phyloP scores from a whole-genome alignment of 73 alveolate genomes.

The Paramecium octaurelia region DNA sequence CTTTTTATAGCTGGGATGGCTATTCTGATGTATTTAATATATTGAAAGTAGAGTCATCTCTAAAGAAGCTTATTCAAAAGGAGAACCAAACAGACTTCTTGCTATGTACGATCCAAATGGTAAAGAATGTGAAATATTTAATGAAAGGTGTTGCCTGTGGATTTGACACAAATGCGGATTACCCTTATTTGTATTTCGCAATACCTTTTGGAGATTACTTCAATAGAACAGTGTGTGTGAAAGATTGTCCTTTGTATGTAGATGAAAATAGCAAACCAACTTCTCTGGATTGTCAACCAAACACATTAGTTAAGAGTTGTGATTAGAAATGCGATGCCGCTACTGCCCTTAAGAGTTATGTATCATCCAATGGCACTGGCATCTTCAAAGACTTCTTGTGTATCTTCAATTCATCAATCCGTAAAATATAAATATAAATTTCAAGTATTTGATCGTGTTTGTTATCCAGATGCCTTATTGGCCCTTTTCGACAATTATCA shows the following conservation, averaged over 20 bases:
- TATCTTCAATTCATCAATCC: neutral
- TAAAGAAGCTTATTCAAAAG: slow-evolving; percentile 18
- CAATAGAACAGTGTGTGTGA: slow-evolving; percentile 48
- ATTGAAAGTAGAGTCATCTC: neutral
- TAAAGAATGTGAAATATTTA: neutral
- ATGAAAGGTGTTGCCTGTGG: slow-evolving; percentile 56
- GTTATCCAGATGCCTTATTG: slow-evolving; percentile 30
- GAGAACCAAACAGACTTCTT: slow-evolving; percentile 49
- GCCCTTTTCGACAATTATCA: neutral
- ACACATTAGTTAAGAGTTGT: neutral
- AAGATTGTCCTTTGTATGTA: slow-evolving; percentile 1
- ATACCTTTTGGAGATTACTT: slow-evolving; percentile 42
- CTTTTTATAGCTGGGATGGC: slow-evolving; percentile 76
- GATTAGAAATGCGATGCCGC: neutral
- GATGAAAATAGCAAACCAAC: neutral
- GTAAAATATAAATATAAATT: neutral
- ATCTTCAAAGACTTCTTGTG: neutral
- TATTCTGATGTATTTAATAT: slow-evolving; percentile 44
- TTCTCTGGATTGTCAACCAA: neutral
- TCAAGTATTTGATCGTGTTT: slow-evolving; percentile 44
- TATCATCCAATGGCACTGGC: neutral
- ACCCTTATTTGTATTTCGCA: slow-evolving; percentile 34
- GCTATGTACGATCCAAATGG: slow-evolving; percentile 59
- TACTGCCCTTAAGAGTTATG: neutral
- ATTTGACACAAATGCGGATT: neutral